phyloP scores from a whole-genome alignment of 108 stramenopile genomes.

The Nitzschia palea region DNA sequence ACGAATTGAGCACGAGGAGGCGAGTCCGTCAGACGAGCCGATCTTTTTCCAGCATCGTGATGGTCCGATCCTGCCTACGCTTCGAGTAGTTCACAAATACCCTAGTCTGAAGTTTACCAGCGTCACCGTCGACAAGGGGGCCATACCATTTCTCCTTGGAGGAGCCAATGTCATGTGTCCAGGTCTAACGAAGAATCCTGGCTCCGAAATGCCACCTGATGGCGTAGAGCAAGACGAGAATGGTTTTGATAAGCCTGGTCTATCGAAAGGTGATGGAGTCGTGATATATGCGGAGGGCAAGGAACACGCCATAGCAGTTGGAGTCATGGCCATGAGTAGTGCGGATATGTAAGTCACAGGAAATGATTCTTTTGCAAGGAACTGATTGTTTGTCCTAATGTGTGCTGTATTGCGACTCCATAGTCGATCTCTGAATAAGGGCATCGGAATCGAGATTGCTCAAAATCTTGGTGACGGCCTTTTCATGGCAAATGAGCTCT shows the following conservation, averaged over 20 bases:
- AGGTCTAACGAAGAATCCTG: conserved; percentile 85
- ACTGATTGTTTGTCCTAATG: neutral
- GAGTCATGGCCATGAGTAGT: conserved; percentile 89
- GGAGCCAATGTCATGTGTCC: conserved; percentile 99
- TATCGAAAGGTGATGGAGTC: conserved; percentile 73
- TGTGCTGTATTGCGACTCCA: neutral
- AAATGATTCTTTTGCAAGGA: neutral
- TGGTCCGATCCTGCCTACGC: conserved; percentile 91
- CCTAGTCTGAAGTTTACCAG: conserved; percentile 61
- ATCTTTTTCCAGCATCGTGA: conserved; percentile 92
- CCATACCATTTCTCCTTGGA: conserved; percentile 93
- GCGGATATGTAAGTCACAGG: conserved; percentile 76
- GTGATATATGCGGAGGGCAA: conserved; percentile 96
- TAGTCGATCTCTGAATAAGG: conserved; percentile 86
- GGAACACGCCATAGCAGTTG: conserved; percentile 88
- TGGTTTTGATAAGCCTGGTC: conserved; percentile 70
- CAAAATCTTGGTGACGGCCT: conserved; percentile 95
- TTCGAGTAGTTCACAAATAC: conserved; percentile 87
- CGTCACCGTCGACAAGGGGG: conserved; percentile 88
- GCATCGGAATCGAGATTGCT: conserved; percentile 86
- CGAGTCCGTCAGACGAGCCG: conserved; percentile 70
- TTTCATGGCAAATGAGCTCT: conserved; percentile 72
- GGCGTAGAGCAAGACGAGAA: conserved; percentile 48
- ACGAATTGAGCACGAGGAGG: conserved; percentile 41
- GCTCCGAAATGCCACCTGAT: conserved; percentile 79